These are phyloP conservation scores for Globisporangium parvum DNA, from an alignment of 352 stramenopile genomes.

Conservation along the genomic window DNA sequence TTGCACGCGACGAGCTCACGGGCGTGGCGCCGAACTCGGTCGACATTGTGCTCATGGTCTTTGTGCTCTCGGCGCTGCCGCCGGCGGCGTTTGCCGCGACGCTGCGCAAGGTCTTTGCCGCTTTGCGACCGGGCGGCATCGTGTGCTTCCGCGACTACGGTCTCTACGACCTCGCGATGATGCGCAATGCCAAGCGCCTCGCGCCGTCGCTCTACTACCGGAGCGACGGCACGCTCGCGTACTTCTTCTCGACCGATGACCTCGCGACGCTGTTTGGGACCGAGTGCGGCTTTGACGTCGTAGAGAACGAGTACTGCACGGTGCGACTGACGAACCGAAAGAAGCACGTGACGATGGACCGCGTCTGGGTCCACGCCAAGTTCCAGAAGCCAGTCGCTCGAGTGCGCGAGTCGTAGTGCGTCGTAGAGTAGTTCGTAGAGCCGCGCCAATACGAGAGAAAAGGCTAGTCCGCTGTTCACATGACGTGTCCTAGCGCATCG, in stretches of 20 bases:
- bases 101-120: constrained; percentile 49
- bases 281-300: constrained; percentile 30
- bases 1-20: constrained; percentile 42
- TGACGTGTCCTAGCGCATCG: too few species aligned
- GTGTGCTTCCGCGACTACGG: constrained; percentile 87
- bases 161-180: constrained; percentile 85
- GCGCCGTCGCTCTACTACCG: constrained; percentile 57
- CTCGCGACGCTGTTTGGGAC: constrained; percentile 37
- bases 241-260: constrained; percentile 68
- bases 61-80: constrained; percentile 70
- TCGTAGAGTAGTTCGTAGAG: background rate
- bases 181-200: constrained; percentile 67
- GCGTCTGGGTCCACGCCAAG: constrained; percentile 79
- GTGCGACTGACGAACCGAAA: constrained; percentile 71
- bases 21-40: constrained; percentile 42
- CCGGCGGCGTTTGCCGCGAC: constrained; percentile 42
- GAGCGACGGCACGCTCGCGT: constrained; percentile 71
- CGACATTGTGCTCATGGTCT: constrained; percentile 79
- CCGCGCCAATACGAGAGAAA: background rate
- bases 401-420: background rate
- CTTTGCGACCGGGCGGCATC: constrained; percentile 53
- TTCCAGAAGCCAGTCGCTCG: constrained; percentile 32
- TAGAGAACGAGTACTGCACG: constrained; percentile 76
- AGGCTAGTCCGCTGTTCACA: too few species aligned
- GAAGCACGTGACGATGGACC: constrained; percentile 65